Percentiles rank a stretch among this genome's conserved stretches.
Conservation (phyloP, 768 basidiomycete species). For the Glaciozyma martinii region DNA sequence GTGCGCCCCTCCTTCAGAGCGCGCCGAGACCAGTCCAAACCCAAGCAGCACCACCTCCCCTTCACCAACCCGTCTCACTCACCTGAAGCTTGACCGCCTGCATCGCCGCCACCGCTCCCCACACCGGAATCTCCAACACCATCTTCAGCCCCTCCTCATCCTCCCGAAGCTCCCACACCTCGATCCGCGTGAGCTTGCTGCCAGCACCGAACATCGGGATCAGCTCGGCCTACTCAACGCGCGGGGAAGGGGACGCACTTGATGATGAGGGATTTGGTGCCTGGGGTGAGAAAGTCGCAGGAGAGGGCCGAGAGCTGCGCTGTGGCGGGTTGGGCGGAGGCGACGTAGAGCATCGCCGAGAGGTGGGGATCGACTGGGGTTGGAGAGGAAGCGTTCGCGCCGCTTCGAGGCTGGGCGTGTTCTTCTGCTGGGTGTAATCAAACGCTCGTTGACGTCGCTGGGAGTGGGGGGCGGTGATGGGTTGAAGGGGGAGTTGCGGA, state of each 20-base stretch:
- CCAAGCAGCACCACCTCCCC: background rate
- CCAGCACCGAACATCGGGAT: background rate
- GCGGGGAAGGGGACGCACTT: constrained; percentile 12
- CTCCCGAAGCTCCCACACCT: constrained; percentile 10
- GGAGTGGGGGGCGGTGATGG: too few relatives aligned
- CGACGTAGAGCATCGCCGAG: constrained; percentile 30
- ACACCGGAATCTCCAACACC: constrained; percentile 12
- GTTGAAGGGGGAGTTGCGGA: too few relatives aligned
- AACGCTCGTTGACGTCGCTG: too few relatives aligned
- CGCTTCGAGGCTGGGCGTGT: too few relatives aligned
- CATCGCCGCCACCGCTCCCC: constrained; percentile 22
- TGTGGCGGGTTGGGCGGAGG: constrained; percentile 13
- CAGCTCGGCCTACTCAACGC: background rate
- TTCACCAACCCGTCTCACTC: background rate
- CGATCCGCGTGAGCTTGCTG: constrained; percentile 31
- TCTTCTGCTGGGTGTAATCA: too few relatives aligned
- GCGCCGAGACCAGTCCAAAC: background rate
- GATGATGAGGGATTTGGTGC: constrained; percentile 10
- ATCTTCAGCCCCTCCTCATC: constrained; percentile 1
- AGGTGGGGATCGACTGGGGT: too few relatives aligned
- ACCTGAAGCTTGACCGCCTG: constrained; percentile 18
- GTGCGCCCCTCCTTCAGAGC: background rate
- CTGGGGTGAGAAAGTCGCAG: constrained; percentile 8
- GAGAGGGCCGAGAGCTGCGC: constrained; percentile 23
- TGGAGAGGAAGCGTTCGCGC: too few relatives aligned